A percentile compares a stretch with the other conserved stretches of the same genome.
These are phyloP conservation scores for Colletotrichum brevisporum DNA, from an alignment of 2,329 filamentous ascomycete species.

Conservation along the genomic window DNA sequence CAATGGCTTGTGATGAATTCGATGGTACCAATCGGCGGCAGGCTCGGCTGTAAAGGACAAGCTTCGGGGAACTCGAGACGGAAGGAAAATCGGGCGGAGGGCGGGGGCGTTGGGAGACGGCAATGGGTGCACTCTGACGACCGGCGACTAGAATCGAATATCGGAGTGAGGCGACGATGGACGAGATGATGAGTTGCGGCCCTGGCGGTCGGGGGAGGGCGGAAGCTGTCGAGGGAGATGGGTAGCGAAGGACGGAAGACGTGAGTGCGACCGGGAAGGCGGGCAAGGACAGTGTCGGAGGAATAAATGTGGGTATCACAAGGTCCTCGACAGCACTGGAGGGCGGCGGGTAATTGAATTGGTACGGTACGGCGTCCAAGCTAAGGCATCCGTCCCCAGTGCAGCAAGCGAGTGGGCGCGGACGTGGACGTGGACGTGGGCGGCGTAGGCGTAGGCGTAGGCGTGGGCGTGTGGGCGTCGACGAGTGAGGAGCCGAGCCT, in stretches of 20 bases:
- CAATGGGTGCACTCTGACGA: slow-evolving; percentile 3
- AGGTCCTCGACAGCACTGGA: slow-evolving; percentile 35
- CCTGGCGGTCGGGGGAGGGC: slow-evolving; percentile 27
- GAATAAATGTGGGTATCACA: slow-evolving; percentile 40
- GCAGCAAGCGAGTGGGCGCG: slow-evolving; percentile 18
- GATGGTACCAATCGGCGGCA: slow-evolving; percentile 20
- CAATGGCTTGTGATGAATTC: neutral
- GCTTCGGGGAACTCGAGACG: slow-evolving; percentile 8
- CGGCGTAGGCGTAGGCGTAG: slow-evolving; percentile 1
- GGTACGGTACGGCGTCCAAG: slow-evolving; percentile 26
- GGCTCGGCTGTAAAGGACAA: slow-evolving; percentile 26
- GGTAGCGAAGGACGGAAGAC: slow-evolving; percentile 38
- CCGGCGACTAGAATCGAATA: neutral
- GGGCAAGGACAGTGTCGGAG: slow-evolving; percentile 40
- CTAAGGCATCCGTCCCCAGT: slow-evolving; percentile 29
- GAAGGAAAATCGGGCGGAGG: neutral
- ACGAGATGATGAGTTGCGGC: slow-evolving; percentile 28
- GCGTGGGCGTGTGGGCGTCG: slow-evolving; percentile 11
- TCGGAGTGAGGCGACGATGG: slow-evolving; percentile 28
- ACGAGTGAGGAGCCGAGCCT: slow-evolving; percentile 35
- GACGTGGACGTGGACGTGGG: neutral
- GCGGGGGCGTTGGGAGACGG: slow-evolving; percentile 1
- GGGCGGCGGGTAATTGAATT: slow-evolving; percentile 38
- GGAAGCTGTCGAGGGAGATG: slow-evolving; percentile 40
- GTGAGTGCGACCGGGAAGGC: slow-evolving; percentile 39